Evolutionary conservation across 768 basidiomycete genomes (phyloP), one percentile per base, ranked within the genome.

Genomic region (Candolleomyces eurysporus): DNA sequence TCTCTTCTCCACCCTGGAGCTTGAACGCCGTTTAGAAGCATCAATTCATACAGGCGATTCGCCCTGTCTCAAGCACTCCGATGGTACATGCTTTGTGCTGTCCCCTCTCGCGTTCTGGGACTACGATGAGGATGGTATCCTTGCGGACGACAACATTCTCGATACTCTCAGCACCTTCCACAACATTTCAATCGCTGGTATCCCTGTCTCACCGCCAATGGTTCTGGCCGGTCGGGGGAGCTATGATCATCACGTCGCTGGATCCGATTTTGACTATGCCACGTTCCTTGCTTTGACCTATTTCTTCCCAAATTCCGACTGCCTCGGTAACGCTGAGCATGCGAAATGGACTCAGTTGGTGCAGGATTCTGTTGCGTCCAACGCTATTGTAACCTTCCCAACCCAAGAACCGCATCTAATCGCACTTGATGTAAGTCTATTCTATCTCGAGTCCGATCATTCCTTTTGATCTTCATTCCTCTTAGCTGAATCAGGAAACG

Each of bases 71-170:
- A 81, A 79, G 63, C 75, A 75, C 30, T 69, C 75, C 3, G 75
- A 80, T 46, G 84, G 81, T 14, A 74, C 76, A 59, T 94, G 92
- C 71, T 79, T 93, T 55, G 83, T 86, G 36, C 72, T 92, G 61
- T 90, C 89, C 31, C 92, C 92, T 5, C 76, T 89, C 31, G 81
- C 82, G 8, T 93, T 91, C 70, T 94, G 92, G 92, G 68, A 80
- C 43, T 79, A 90, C 67, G 83, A 91, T 67, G 77, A 82, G 69
- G 74, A 77, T 11, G 68, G 75, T 16, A 72, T 94, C 36, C 73
- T 68, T 48, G 75, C 81, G 5, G 89, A 90, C 68, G 57, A 66
- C 46, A 81, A 86, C 66, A 78, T 92, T 31, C 72, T 86, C 58
- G 79, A 83, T 55, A 86, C 89, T 1, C 75, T 94, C 61, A 82